A percentile compares a stretch with the other conserved stretches of the same genome.
Evolutionary conservation across 2,329 filamentous ascomycete genomes (phyloP).

Genomic region (Fusarium algeriense): DNA sequence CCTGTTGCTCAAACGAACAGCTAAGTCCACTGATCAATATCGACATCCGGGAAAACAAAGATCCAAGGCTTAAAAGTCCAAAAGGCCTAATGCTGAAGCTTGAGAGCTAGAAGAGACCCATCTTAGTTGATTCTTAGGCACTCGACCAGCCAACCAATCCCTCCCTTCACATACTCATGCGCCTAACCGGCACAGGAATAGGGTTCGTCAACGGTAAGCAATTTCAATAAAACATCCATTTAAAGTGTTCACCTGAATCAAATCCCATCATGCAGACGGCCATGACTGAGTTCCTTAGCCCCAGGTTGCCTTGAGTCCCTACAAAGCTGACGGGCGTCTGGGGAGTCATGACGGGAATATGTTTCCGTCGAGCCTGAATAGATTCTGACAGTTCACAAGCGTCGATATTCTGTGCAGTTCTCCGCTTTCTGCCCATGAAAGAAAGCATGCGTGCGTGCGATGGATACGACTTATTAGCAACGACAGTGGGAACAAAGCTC

Average conservation of each 20-base stretch:
- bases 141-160: neutral
- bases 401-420: conserved; percentile 18
- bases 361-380: conserved; percentile 19
- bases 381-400: neutral
- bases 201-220: neutral
- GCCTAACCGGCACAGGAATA: neutral
- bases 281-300: neutral
- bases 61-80: conserved; percentile 26
- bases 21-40: conserved; percentile 17
- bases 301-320: neutral
- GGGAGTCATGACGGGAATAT: conserved; percentile 22
- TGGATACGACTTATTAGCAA: conserved; percentile 8
- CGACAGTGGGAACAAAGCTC: conserved; percentile 20
- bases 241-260: neutral
- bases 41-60: conserved; percentile 31
- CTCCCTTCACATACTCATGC: neutral
- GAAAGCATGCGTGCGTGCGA: conserved; percentile 8
- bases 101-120: too few relatives aligned
- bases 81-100: neutral
- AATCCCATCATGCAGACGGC: neutral
- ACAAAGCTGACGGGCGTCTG: neutral
- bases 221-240: neutral
- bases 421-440: conserved; percentile 33
- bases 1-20: conserved; percentile 16
- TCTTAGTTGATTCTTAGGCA: neutral